Percentiles rank a stretch among this genome's conserved stretches.
Conservation (phyloP, 306 rosid genomes). For the Lathyrus oleraceus region DNA sequence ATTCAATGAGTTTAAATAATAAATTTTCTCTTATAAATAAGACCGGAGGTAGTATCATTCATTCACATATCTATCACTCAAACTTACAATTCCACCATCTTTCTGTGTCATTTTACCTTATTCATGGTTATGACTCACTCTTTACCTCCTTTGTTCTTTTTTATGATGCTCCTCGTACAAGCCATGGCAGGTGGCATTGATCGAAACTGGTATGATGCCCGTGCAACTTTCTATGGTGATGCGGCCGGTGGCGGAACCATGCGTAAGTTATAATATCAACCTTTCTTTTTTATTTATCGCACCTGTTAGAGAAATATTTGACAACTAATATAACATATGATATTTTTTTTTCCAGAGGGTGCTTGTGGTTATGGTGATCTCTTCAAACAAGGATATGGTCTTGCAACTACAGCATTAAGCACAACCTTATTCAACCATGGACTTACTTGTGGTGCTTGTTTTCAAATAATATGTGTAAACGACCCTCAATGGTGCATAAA, state of each 20-base stretch:
- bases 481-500: conserved; percentile 52
- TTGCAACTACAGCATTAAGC: conserved; percentile 62
- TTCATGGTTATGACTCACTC: conserved; percentile 36
- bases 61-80: not conserved
- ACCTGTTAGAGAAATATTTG: not conserved
- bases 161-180: conserved; percentile 27
- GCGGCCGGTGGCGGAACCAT: conserved; percentile 60
- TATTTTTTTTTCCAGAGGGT: conserved; percentile 52
- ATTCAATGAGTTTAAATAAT: too few relatives aligned
- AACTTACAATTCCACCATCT: not conserved
- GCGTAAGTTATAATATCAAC: conserved; percentile 51
- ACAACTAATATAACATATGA: not conserved
- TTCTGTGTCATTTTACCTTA: not conserved
- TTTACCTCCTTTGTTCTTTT: conserved; percentile 12
- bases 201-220: conserved; percentile 47
- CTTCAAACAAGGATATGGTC: conserved; percentile 69
- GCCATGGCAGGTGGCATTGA: conserved; percentile 14
- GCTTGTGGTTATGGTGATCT: conserved; percentile 82
- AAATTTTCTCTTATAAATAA: too few relatives aligned
- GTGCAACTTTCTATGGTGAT: conserved; percentile 83
- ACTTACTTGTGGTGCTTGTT: conserved; percentile 59
- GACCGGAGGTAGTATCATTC: not conserved
- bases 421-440: conserved; percentile 61
- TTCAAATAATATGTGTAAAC: conserved; percentile 52
- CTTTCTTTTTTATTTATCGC: not conserved